A percentile compares a stretch with the other conserved stretches of the same genome.
Conservation (phyloP, 2,329 filamentous ascomycete species). For the Curvularia hawaiiensis region DNA sequence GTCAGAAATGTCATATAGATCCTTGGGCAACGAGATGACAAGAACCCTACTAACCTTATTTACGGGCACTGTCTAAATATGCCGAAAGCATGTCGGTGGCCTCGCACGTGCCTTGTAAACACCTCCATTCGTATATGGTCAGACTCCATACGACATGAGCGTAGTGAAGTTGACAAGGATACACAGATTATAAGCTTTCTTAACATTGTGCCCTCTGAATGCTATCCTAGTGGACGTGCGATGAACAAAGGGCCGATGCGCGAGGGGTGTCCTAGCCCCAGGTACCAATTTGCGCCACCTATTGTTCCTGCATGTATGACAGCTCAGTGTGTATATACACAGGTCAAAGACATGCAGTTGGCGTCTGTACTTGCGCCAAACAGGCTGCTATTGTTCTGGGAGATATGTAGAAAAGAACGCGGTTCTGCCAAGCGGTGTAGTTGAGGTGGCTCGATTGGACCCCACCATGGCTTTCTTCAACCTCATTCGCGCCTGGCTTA, state of each 20-base stretch:
- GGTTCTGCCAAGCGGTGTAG: conserved; percentile 21
- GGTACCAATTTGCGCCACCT: not conserved
- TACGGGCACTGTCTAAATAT: not conserved
- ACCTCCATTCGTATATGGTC: too few relatives aligned
- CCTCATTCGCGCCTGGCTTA: conserved; percentile 25
- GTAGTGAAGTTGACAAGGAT: not conserved
- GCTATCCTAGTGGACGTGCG: too few relatives aligned
- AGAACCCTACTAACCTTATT: not conserved
- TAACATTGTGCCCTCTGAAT: conserved; percentile 1
- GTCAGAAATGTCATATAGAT: too few relatives aligned
- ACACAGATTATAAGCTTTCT: not conserved
- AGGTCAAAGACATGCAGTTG: not conserved
- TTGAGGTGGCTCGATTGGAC: conserved; percentile 12
- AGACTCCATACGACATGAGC: not conserved
- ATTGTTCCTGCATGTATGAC: not conserved
- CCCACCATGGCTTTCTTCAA: conserved; percentile 23
- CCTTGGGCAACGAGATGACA: not conserved
- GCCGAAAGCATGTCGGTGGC: too few relatives aligned
- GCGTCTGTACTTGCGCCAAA: conserved; percentile 2
- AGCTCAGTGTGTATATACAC: too few relatives aligned
- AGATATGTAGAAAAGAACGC: conserved; percentile 16
- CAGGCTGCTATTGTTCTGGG: conserved; percentile 25
- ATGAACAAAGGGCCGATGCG: not conserved
- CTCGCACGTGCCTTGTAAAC: too few relatives aligned
- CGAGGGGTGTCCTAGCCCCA: conserved; percentile 1